These are phyloP conservation scores for Xanthoparmelia taractica DNA, from an alignment of 495 filamentous ascomycete species.

Conservation along the genomic window DNA sequence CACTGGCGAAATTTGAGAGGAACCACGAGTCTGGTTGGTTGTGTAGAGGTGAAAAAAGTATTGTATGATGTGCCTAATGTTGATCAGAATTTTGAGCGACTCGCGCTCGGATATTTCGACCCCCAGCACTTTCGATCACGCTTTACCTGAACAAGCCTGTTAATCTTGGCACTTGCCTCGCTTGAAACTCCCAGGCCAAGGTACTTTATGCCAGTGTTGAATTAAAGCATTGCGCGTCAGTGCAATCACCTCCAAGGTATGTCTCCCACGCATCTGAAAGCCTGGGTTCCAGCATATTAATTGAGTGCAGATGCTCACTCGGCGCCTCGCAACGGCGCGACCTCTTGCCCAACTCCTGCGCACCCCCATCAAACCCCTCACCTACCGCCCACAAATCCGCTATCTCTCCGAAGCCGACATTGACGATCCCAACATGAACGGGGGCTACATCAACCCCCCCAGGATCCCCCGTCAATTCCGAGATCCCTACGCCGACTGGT, in stretches of 20 bases:
- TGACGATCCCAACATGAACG: slow-evolving; percentile 80
- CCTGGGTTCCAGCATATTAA: background rate
- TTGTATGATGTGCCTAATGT: slow-evolving; percentile 21
- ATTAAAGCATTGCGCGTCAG: slow-evolving; percentile 4
- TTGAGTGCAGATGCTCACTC: slow-evolving; percentile 36
- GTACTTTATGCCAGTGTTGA: background rate
- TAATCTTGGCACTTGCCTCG: background rate
- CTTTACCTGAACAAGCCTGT: slow-evolving; percentile 8
- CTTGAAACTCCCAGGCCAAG: background rate
- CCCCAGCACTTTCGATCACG: slow-evolving; percentile 19
- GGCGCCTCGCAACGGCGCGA: slow-evolving; percentile 35
- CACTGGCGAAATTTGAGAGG: slow-evolving; percentile 55
- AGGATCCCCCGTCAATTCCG: slow-evolving; percentile 75
- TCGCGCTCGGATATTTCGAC: slow-evolving; percentile 20
- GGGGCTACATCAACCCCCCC: slow-evolving; percentile 84
- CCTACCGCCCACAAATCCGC: slow-evolving; percentile 39
- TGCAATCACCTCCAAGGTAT: slow-evolving; percentile 3
- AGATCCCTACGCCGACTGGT: slow-evolving; percentile 91
- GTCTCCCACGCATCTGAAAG: background rate
- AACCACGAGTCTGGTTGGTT: slow-evolving; percentile 28
- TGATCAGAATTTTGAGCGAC: slow-evolving; percentile 18
- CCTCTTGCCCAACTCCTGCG: slow-evolving; percentile 33
- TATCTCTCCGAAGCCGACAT: slow-evolving; percentile 49
- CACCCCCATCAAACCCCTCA: slow-evolving; percentile 25
- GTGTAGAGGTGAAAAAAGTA: slow-evolving; percentile 24